phyloP scores from a whole-genome alignment of 2,329 filamentous ascomycete genomes.

The Didymella pinodella region DNA sequence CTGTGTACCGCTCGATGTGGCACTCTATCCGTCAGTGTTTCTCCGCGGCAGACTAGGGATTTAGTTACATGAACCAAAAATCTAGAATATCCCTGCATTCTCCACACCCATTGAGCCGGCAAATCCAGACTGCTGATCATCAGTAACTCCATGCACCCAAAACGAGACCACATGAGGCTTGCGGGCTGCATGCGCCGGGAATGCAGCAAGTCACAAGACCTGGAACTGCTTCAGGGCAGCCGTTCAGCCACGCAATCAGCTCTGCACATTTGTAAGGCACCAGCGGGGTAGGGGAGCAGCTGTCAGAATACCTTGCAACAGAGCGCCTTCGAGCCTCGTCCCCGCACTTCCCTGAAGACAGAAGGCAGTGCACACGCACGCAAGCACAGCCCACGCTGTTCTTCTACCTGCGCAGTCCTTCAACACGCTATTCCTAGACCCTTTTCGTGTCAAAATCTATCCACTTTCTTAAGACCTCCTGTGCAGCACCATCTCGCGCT shows the following conservation, averaged over 20 bases:
- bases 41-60: constrained; percentile 15
- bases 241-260: constrained; percentile 9
- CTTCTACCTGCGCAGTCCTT: constrained; percentile 7
- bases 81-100: constrained; percentile 19
- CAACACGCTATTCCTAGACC: constrained; percentile 11
- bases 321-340: constrained; percentile 13
- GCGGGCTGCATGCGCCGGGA: constrained; percentile 6
- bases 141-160: constrained; percentile 11
- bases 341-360: constrained; percentile 13
- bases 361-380: constrained; percentile 10
- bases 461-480: constrained; percentile 5
- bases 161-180: constrained; percentile 2
- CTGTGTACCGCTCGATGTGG: constrained; percentile 10
- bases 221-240: constrained; percentile 7
- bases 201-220: constrained; percentile 14
- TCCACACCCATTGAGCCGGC: constrained; percentile 20
- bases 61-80: constrained; percentile 16
- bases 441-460: constrained; percentile 11
- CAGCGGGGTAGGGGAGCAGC: constrained; percentile 12
- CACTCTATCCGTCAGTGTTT: constrained; percentile 13
- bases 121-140: constrained; percentile 21
- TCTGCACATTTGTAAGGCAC: constrained; percentile 16
- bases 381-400: constrained; percentile 6
- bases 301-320: background rate
- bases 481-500: constrained; percentile 12